These are phyloP conservation scores for Umbelopsis sp. DNA, from an alignment of 192 early-diverging fungal species.

Conservation along the genomic window DNA sequence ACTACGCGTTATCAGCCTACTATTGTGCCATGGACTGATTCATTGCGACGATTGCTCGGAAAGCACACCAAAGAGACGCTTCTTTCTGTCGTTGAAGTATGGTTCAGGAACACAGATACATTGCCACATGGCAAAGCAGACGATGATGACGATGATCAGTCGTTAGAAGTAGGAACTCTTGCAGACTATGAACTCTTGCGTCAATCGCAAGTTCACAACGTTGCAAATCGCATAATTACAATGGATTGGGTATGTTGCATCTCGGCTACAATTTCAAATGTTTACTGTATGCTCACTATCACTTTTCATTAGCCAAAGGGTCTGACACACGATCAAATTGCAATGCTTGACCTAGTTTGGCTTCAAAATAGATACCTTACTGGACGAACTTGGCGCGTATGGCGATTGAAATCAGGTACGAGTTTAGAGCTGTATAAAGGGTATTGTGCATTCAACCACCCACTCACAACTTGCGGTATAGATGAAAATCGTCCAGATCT, in stretches of 20 bases:
- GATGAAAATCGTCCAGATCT: slow-evolving; percentile 3
- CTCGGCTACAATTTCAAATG: no score
- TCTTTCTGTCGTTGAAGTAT: slow-evolving; percentile 31
- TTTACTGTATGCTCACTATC: slow-evolving; percentile 3
- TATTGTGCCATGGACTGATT: slow-evolving; percentile 14
- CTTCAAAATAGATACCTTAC: slow-evolving; percentile 13
- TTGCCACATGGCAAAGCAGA: slow-evolving; percentile 12
- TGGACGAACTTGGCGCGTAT: neutral
- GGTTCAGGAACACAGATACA: slow-evolving; percentile 32
- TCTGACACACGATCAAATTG: slow-evolving; percentile 1
- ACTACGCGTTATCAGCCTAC: neutral
- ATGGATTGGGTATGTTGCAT: neutral
- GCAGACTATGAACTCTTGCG: slow-evolving; percentile 6
- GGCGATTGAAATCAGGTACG: slow-evolving; percentile 10
- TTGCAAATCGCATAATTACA: slow-evolving; percentile 10
- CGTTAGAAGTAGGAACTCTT: neutral
- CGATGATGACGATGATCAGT: slow-evolving; percentile 10
- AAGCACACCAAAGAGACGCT: slow-evolving; percentile 42
- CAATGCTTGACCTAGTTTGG: slow-evolving; percentile 7
- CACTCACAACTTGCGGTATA: neutral
- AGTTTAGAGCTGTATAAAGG: neutral
- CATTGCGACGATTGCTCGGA: slow-evolving; percentile 39
- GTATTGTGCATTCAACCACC: neutral
- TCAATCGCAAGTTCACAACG: slow-evolving; percentile 7
- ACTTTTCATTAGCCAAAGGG: neutral